These are phyloP conservation scores for Hanseniaspora gamundiae DNA, from an alignment of 1,139 yeast genomes.

Conservation along the genomic window DNA sequence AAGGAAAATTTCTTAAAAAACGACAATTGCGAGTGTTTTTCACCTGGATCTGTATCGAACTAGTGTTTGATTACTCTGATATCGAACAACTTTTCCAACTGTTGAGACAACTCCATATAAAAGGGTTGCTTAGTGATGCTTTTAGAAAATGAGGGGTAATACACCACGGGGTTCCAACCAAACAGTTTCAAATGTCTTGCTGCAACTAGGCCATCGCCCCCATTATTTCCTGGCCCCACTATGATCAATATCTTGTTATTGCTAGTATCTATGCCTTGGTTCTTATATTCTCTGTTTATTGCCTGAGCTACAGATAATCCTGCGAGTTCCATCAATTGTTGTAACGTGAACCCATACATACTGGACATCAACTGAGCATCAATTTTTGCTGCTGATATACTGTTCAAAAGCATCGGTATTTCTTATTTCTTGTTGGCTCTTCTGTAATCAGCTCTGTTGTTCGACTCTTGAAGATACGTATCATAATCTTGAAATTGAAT, in stretches of 20 bases:
- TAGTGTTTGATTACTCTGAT: slow-evolving; percentile 3
- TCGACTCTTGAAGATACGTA: background rate
- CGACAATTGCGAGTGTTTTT: slow-evolving; percentile 24
- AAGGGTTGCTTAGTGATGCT: slow-evolving; percentile 3
- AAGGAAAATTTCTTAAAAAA: background rate
- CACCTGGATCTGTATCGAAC: background rate
- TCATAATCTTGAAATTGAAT: too few relatives aligned
- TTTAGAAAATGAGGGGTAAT: slow-evolving; percentile 37
- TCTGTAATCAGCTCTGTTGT: background rate
- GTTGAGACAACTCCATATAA: slow-evolving; percentile 3
- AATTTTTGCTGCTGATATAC: slow-evolving; percentile 64
- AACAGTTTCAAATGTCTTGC: slow-evolving; percentile 79
- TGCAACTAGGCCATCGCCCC: slow-evolving; percentile 92
- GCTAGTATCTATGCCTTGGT: slow-evolving; percentile 1
- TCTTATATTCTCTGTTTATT: slow-evolving; percentile 43
- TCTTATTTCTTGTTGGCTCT: background rate
- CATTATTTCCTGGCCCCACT: slow-evolving; percentile 94
- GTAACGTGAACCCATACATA: slow-evolving; percentile 69
- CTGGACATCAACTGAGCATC: slow-evolving; percentile 83
- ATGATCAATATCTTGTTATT: slow-evolving; percentile 46
- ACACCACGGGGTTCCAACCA: slow-evolving; percentile 64
- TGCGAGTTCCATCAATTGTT: slow-evolving; percentile 93
- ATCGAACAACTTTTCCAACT: slow-evolving; percentile 4
- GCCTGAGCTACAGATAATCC: slow-evolving; percentile 92
- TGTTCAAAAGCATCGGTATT: slow-evolving; percentile 32